Conservation (phyloP, 768 basidiomycete genomes). For the Rhizopogon vesiculosus region DNA sequence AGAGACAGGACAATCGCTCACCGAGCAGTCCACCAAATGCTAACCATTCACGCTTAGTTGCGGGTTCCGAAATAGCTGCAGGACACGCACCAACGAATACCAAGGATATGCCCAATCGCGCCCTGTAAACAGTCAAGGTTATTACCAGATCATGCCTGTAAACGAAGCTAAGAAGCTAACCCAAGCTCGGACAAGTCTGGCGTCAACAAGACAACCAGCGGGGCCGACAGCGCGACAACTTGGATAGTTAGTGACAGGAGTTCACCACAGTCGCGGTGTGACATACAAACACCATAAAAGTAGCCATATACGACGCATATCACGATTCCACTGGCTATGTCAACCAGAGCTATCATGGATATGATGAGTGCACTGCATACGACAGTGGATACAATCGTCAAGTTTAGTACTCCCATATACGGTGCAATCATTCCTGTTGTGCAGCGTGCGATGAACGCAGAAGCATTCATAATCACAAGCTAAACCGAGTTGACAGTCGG, state of each 20-base stretch:
- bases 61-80: background rate
- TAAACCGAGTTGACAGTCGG: slow-evolving; percentile 12
- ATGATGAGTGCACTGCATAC: slow-evolving; percentile 36
- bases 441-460: slow-evolving; percentile 43
- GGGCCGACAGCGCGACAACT: slow-evolving; percentile 37
- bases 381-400: slow-evolving; percentile 31
- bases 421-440: slow-evolving; percentile 35
- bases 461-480: slow-evolving; percentile 50
- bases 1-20: background rate
- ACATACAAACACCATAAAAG: slow-evolving; percentile 42
- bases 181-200: slow-evolving; percentile 49
- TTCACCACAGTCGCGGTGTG: too few relatives aligned
- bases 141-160: background rate
- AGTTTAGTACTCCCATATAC: slow-evolving; percentile 39
- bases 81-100: slow-evolving; percentile 32
- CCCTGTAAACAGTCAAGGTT: slow-evolving; percentile 7
- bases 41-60: background rate
- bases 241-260: background rate
- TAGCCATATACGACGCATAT: slow-evolving; percentile 45
- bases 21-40: slow-evolving; percentile 19
- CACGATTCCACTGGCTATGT: slow-evolving; percentile 32
- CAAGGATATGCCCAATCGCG: slow-evolving; percentile 45
- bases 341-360: slow-evolving; percentile 38
- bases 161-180: slow-evolving; percentile 11
- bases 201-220: slow-evolving; percentile 41